A percentile compares a stretch with the other conserved stretches of the same genome.
These are phyloP conservation scores for Phytophthora agathidicida DNA, from an alignment of 352 stramenopile genomes.

Conservation along the genomic window DNA sequence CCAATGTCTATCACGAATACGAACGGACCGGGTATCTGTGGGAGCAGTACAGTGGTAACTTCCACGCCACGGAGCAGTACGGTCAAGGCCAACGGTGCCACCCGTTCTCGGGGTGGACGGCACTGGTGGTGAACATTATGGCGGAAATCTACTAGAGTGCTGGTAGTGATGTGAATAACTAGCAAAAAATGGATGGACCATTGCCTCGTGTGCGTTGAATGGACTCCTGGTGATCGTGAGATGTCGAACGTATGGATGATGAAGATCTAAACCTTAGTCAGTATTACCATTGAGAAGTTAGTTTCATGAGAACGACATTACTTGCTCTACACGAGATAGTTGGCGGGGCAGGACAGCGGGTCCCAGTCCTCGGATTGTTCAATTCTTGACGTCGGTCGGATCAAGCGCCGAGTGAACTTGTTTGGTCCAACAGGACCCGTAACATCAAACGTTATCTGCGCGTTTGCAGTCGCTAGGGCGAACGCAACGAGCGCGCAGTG, in stretches of 20 bases:
- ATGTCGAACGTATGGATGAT: no score
- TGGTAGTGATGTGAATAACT: conserved; percentile 1
- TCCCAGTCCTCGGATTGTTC: conserved; percentile 29
- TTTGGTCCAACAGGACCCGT: conserved; percentile 13
- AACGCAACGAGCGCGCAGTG: conserved; percentile 36
- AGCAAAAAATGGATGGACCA: neutral
- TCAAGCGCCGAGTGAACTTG: conserved; percentile 30
- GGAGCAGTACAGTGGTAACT: conserved; percentile 93
- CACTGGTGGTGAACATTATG: conserved; percentile 94
- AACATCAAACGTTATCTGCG: conserved; percentile 33
- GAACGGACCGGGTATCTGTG: conserved; percentile 91
- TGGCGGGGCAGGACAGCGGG: conserved; percentile 57
- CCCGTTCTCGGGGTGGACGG: conserved; percentile 95
- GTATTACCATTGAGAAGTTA: neutral
- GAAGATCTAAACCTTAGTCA: no score
- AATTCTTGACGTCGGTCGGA: conserved; percentile 21
- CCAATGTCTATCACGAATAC: conserved; percentile 80
- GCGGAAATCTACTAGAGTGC: conserved; percentile 85
- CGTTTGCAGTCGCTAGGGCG: conserved; percentile 28
- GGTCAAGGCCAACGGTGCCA: conserved; percentile 90
- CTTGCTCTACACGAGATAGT: conserved; percentile 51
- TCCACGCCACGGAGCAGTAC: conserved; percentile 44
- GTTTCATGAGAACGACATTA: neutral
- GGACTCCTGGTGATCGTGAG: no score
- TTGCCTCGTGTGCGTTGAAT: no score